Evolutionary conservation across 805 yeast genomes (phyloP), one percentile per base, ranked within the genome.

Genomic region (Pichia thaimueangensis): DNA sequence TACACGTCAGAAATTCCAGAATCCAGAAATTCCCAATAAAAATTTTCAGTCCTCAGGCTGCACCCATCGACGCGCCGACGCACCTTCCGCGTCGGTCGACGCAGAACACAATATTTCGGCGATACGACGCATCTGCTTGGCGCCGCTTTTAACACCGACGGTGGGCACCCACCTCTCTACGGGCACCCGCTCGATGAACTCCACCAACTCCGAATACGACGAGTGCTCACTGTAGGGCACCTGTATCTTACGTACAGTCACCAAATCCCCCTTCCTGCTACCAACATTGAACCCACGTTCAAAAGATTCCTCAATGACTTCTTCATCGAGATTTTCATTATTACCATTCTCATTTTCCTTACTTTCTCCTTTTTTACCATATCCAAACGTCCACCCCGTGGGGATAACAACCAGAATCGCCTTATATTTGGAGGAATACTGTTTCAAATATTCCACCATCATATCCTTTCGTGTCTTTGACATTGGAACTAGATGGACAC

Each of bases 211-310:
- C 30, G 83, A 66, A 54, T 80, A 91, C 44, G 95, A 86, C 10
- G 96, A 86, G 63, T 93, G 98, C 57, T 93, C 98, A 55, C 94
- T 82, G 56, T 93, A 93, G 0, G 98, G 97, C 1, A 59, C 49
- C 27, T 47, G 51, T 8, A 59, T 41, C 19, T 53, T 50, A 24
- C 53, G 51, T 21, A 39, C 34, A 34, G 51, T 21, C 30, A 45
- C 30, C 30, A 55, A 42, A 35, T 52, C 45, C 2, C 43, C 43
- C 6, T 35, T 37, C 4, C 15, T 24, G 15, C 37, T 43, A 20
- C 30, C 35, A 20, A 35, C 25, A 10, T 35, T 23, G 23, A 49
- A 43, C 25, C 47, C 49, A n/a, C 41, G 31, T 35, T 43, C 37
- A 20, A 42, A 40, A 13, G 36, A 29, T 8, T 45, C 33, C 3